A percentile compares a stretch with the other conserved stretches of the same genome.
Evolutionary conservation across 2,329 filamentous ascomycete genomes (phyloP).

Genomic region (Chrysoporthe austroafricana): DNA sequence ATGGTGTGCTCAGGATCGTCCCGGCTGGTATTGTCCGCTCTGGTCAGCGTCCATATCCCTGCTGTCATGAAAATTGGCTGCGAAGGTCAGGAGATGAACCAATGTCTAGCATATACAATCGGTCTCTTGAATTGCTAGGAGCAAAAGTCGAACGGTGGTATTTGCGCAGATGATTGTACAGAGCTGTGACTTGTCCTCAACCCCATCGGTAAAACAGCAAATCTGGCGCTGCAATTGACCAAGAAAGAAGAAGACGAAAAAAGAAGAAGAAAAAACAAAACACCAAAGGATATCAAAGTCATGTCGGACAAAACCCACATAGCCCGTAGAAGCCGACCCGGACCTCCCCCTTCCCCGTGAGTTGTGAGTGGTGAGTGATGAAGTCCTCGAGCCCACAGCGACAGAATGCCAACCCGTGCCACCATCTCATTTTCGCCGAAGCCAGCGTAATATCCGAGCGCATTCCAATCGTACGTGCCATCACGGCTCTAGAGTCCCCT

Average conservation of each 20-base stretch:
- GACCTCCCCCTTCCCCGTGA: not conserved
- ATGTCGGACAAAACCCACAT: not conserved
- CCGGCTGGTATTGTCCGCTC: too few species aligned
- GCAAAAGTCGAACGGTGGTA: constrained; percentile 5
- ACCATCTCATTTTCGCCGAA: not conserved
- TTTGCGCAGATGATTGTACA: constrained; percentile 14
- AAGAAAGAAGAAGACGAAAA: not conserved
- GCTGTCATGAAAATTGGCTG: not conserved
- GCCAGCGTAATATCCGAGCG: not conserved
- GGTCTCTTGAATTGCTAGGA: not conserved
- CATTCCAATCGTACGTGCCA: not conserved
- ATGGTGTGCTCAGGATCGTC: not conserved
- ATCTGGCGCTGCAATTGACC: constrained; percentile 1
- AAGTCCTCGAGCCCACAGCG: not conserved
- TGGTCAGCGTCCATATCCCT: too few species aligned
- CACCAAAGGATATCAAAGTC: constrained; percentile 19
- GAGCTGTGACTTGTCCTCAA: not conserved
- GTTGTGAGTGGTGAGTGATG: not conserved
- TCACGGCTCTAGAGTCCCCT: not conserved
- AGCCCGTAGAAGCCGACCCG: not conserved
- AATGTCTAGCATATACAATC: not conserved
- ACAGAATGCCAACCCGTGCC: not conserved
- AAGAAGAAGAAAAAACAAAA: not conserved
- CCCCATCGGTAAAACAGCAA: not conserved
- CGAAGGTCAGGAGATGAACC: not conserved